Evolutionary conservation across 345 rosid genomes (phyloP).

Genomic region (Aegle marmelos): DNA sequence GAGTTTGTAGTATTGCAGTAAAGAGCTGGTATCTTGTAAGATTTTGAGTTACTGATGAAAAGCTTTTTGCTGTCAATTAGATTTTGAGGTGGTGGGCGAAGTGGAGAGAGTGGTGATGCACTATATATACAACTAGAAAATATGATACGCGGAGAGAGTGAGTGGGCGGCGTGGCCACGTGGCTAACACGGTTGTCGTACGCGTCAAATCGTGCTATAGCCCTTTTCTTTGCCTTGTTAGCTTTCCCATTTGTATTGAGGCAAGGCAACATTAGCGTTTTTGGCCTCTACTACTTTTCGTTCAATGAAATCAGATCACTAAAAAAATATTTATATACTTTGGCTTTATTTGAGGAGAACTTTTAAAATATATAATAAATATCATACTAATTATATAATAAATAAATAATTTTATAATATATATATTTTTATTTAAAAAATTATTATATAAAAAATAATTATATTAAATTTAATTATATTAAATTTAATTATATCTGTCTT

Average conservation of each 20-base stretch:
- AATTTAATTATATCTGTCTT: no score
- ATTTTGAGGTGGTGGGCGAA: not conserved
- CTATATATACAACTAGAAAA: not conserved
- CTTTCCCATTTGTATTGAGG: not conserved
- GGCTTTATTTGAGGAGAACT: no score
- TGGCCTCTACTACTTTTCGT: not conserved
- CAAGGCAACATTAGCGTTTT: not conserved
- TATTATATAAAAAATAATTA: no score
- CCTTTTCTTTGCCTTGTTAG: not conserved
- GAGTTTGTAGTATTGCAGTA: not conserved
- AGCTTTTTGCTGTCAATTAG: not conserved
- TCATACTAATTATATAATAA: rapidly evolving
- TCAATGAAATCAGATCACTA: no score
- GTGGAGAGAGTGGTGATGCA: not conserved
- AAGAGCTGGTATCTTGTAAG: no score
- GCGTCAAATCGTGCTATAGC: constrained; percentile 20
- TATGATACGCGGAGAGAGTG: constrained; percentile 19
- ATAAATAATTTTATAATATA: no score
- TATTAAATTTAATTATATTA: no score
- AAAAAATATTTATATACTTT: no score
- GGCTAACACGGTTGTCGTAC: constrained; percentile 24
- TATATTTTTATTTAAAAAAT: no score
- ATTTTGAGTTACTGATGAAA: not conserved
- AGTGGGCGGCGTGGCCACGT: constrained; percentile 15
- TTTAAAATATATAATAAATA: no score